Evolutionary conservation across 2,329 filamentous ascomycete species (phyloP), one percentile per base, ranked within the genome.

Genomic region (Apiospora malaysiana): DNA sequence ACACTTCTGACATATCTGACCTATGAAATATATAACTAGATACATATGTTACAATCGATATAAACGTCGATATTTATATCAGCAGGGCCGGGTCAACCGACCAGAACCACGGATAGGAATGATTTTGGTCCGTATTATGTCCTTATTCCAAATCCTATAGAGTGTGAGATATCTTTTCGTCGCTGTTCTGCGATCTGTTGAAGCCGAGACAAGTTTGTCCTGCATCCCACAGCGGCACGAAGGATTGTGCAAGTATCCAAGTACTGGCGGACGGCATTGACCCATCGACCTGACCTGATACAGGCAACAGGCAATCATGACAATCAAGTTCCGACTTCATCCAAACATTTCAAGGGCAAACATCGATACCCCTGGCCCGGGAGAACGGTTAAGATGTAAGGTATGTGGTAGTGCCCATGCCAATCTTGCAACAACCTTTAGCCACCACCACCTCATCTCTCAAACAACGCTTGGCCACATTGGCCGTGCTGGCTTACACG

Each of bases 391-490:
- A 32, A 45, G 42, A 45, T 45, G 42, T 45, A 63, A 40, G 32
- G 42, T 45, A 63, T 23, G 32, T 63, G 21, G 56, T 6, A n/a
- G 27, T 18, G 32, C 25, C 51, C 3, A 63, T 40, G 56, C 56
- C 40, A n/a, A 63, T 63, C 56, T 63, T 32, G 21, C 12, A 23
- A 63, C 56, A 40, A 23, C 56, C 56, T 63, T 63, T 63, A 63
- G 56, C 56, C 56, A 63, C 56, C 27, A 59, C 27, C 56, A 63
- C 56, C 56, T 63, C 56, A 63, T 63, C 56, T 63, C 56, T 63
- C 14, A 23, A 23, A 40, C n/a, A n/a, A 63, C 32, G 21, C 56
- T 63, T 12, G 16, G 25, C 42, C 42, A 16, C 4, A 45, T 56
- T 2, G n/a, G n/a, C n/a, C n/a, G n/a, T n/a, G 2, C 14, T 32